Percentiles rank a stretch among this genome's conserved stretches.
These are phyloP conservation scores for Silene coronaria DNA, from an alignment of 179 eudicot species.

Conservation along the genomic window DNA sequence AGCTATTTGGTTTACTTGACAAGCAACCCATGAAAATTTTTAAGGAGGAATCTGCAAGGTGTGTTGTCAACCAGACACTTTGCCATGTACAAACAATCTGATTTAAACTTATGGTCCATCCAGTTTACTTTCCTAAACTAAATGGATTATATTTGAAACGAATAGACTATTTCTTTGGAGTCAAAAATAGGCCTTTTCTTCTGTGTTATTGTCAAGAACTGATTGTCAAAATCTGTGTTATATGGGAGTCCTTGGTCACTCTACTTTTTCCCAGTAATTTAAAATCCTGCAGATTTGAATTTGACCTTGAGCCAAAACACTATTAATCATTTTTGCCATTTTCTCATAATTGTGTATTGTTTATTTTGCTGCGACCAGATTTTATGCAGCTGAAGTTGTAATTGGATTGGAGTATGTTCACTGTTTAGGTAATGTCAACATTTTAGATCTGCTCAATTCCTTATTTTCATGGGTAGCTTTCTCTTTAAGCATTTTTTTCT, in stretches of 20 bases:
- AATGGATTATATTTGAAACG: neutral
- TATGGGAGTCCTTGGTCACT: neutral
- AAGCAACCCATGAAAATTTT: conserved; percentile 89
- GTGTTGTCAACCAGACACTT: conserved; percentile 12
- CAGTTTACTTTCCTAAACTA: neutral
- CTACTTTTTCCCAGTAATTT: neutral
- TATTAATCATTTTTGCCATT: neutral
- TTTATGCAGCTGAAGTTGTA: conserved; percentile 92
- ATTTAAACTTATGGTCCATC: neutral
- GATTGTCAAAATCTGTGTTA: neutral
- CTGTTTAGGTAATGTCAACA: conserved; percentile 68
- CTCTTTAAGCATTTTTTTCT: neutral
- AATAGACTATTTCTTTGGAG: neutral
- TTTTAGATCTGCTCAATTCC: neutral
- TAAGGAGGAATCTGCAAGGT: conserved; percentile 95
- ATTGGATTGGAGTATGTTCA: conserved; percentile 95
- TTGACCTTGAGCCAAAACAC: neutral
- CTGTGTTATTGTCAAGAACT: neutral
- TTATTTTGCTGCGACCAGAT: conserved; percentile 40
- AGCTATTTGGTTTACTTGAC: conserved; percentile 90
- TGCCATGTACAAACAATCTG: neutral
- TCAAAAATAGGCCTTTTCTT: no score
- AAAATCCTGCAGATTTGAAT: neutral
- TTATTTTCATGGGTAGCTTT: conserved; percentile 6
- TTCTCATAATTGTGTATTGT: conserved; percentile 16